These are phyloP conservation scores for Aspergillus japonicus DNA, from an alignment of 2,329 filamentous ascomycete species.

Conservation along the genomic window DNA sequence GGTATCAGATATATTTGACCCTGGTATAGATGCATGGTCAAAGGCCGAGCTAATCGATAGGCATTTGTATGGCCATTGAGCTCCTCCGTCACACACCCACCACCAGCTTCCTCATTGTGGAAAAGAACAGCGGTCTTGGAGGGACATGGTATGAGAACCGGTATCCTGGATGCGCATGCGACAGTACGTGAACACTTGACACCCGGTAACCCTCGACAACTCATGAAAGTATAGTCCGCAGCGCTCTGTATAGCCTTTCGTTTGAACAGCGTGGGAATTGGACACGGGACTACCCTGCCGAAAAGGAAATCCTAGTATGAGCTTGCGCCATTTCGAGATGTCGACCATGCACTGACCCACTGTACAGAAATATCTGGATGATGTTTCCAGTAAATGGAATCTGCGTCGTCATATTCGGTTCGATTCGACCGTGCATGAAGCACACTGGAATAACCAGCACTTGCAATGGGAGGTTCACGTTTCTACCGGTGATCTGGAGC, in stretches of 20 bases:
- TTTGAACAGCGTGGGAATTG: conserved; percentile 61
- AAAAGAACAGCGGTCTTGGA: conserved; percentile 55
- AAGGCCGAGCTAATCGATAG: conserved; percentile 23
- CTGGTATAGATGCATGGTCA: neutral
- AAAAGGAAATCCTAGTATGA: conserved; percentile 58
- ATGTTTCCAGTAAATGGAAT: conserved; percentile 54
- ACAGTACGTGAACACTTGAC: conserved; percentile 33
- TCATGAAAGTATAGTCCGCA: conserved; percentile 44
- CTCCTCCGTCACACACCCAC: conserved; percentile 50
- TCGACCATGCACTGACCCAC: neutral
- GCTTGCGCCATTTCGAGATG: neutral
- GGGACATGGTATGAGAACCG: conserved; percentile 58
- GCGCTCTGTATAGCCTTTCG: conserved; percentile 58
- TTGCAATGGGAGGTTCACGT: conserved; percentile 54
- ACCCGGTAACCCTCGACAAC: neutral
- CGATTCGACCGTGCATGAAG: conserved; percentile 54
- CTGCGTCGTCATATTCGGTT: conserved; percentile 60
- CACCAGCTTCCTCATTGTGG: conserved; percentile 56
- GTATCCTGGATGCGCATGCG: conserved; percentile 58
- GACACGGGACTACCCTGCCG: conserved; percentile 58
- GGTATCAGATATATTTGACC: conserved; percentile 45
- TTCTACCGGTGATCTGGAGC: conserved; percentile 52
- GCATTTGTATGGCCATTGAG: conserved; percentile 59
- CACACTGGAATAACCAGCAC: conserved; percentile 55
- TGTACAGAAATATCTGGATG: conserved; percentile 50